Evolutionary conservation across 345 rosid species (phyloP).

Genomic region (Aegle marmelos): DNA sequence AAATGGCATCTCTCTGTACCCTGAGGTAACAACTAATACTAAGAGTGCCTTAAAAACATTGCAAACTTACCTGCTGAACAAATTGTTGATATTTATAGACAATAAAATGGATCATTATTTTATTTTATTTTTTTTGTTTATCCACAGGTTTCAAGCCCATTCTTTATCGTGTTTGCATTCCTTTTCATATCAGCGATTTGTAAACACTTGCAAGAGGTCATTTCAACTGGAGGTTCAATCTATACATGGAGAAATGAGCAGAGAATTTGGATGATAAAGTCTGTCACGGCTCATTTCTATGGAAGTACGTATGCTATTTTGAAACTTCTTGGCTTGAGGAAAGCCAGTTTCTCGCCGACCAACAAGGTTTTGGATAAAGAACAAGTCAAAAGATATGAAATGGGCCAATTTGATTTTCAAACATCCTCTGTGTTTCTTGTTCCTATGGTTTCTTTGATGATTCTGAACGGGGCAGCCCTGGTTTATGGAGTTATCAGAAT

Average conservation of each 20-base stretch:
- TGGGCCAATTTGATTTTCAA: constrained; percentile 5
- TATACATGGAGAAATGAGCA: constrained; percentile 7
- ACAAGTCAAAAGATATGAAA: neutral
- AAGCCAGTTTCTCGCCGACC: neutral
- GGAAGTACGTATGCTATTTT: constrained; percentile 4
- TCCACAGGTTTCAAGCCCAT: constrained; percentile 2
- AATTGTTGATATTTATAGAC: too few species aligned
- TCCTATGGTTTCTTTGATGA: constrained; percentile 9
- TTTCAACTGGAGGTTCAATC: neutral
- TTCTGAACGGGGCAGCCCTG: constrained; percentile 18
- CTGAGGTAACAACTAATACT: constrained; percentile 14
- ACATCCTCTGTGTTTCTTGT: neutral
- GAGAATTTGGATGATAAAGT: constrained; percentile 4
- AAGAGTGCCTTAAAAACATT: neutral
- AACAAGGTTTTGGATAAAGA: constrained; percentile 11
- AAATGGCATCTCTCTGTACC: constrained; percentile 18
- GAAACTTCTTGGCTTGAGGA: neutral
- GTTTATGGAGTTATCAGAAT: constrained; percentile 26
- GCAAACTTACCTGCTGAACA: neutral
- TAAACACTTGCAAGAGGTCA: neutral
- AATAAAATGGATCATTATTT: too few species aligned
- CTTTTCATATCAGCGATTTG: neutral
- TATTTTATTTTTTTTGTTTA: too few species aligned
- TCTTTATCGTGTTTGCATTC: neutral
- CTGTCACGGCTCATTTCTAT: neutral